Evolutionary conservation across 495 filamentous ascomycete species (phyloP).

Genomic region (Hyaloscypha bicolor): DNA sequence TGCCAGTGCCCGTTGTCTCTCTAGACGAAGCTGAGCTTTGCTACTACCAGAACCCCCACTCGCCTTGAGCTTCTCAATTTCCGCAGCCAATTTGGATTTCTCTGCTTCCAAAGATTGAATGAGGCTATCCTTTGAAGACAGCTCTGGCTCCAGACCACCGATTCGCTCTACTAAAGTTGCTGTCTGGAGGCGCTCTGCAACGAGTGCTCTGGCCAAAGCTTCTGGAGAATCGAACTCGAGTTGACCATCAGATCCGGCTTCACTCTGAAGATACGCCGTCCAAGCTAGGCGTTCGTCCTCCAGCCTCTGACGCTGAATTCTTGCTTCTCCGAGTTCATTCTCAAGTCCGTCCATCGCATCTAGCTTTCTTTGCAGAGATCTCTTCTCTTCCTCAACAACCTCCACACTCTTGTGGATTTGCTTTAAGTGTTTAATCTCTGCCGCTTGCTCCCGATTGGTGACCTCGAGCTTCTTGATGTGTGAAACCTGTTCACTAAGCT

Average conservation of each 20-base stretch:
- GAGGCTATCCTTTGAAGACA: constrained; percentile 75
- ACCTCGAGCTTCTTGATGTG: constrained; percentile 86
- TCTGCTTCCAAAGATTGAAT: constrained; percentile 74
- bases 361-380: constrained; percentile 74
- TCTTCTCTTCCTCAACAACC: constrained; percentile 95
- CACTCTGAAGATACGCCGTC: constrained; percentile 80
- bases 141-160: constrained; percentile 77
- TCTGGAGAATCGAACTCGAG: constrained; percentile 86
- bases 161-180: constrained; percentile 75
- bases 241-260: constrained; percentile 52
- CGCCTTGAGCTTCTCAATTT: constrained; percentile 71
- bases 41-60: constrained; percentile 43
- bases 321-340: constrained; percentile 72
- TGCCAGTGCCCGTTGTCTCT: constrained; percentile 82
- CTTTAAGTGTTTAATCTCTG: constrained; percentile 78
- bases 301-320: constrained; percentile 80
- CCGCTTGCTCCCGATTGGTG: constrained; percentile 74
- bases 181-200: constrained; percentile 80
- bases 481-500: constrained; percentile 82
- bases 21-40: constrained; percentile 67
- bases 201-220: constrained; percentile 78
- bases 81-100: constrained; percentile 56
- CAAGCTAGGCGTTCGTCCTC: constrained; percentile 88
- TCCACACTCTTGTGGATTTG: constrained; percentile 82
- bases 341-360: constrained; percentile 74